Percentiles rank a stretch among this genome's conserved stretches.
Conservation (phyloP, 306 rosid genomes). For the Clitoria ternatea region DNA sequence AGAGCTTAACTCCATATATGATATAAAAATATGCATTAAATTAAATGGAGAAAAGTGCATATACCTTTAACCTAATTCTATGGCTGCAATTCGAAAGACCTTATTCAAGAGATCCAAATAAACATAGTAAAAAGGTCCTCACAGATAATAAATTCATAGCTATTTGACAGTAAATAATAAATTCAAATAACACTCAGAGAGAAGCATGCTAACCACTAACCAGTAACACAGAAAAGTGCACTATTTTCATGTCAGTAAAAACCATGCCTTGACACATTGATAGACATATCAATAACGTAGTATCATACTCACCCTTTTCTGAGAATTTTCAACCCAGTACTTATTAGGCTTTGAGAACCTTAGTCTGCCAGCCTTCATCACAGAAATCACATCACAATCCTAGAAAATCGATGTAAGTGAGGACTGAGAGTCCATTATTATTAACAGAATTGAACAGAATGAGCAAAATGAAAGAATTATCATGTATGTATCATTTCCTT, state of each 20-base stretch:
- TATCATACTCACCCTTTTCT: conserved; percentile 69
- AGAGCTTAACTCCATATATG: background rate
- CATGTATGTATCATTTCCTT: conserved; percentile 3
- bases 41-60: background rate
- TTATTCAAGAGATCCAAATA: background rate
- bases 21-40: background rate
- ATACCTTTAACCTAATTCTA: background rate
- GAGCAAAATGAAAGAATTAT: background rate
- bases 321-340: conserved; percentile 92
- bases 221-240: conserved; percentile 2
- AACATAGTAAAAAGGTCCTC: background rate
- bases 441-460: background rate
- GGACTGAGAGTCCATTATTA: background rate
- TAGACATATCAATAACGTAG: background rate
- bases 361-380: conserved; percentile 70
- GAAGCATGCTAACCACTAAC: background rate
- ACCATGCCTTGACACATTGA: conserved; percentile 13
- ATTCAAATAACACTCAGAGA: background rate
- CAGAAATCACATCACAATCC: conserved; percentile 76
- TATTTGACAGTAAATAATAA: background rate
- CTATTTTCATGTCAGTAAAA: background rate
- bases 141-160: background rate
- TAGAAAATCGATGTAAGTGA: conserved; percentile 21
- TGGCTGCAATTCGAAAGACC: background rate
- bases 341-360: conserved; percentile 78